A percentile compares a stretch with the other conserved stretches of the same genome.
These are phyloP conservation scores for Coniochaeta hoffmannii DNA, from an alignment of 2,329 filamentous ascomycete genomes.

Conservation along the genomic window DNA sequence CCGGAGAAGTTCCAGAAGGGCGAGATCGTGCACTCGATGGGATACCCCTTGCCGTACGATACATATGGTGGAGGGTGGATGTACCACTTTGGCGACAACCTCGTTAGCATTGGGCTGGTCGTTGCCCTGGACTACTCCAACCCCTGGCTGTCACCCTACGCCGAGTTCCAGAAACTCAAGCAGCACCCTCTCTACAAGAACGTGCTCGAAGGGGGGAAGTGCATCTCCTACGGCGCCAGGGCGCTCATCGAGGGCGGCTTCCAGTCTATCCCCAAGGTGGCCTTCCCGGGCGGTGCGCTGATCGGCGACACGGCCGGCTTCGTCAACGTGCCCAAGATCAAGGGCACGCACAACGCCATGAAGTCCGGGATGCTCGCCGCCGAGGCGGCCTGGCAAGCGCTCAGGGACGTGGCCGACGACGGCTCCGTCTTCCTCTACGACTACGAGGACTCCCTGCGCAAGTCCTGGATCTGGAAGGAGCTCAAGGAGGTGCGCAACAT, in stretches of 20 bases:
- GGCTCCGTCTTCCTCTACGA: constrained; percentile 86
- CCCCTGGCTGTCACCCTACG: constrained; percentile 91
- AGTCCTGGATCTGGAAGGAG: constrained; percentile 88
- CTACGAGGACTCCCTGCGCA: constrained; percentile 83
- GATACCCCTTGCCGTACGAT: constrained; percentile 79
- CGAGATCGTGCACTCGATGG: constrained; percentile 81
- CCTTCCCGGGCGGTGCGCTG: constrained; percentile 90
- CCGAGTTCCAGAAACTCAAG: constrained; percentile 98
- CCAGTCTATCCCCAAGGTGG: constrained; percentile 94
- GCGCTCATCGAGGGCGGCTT: constrained; percentile 92
- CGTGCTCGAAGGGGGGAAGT: constrained; percentile 92
- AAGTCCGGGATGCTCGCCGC: constrained; percentile 94
- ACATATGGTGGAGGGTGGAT: constrained; percentile 98
- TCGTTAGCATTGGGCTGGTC: constrained; percentile 86
- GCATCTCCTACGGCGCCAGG: constrained; percentile 90
- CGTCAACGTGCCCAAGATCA: constrained; percentile 96
- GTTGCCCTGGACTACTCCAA: constrained; percentile 94
- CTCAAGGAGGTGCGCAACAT: constrained; percentile 95
- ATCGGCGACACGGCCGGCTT: constrained; percentile 97
- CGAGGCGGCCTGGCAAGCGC: constrained; percentile 77
- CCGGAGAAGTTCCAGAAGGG: constrained; percentile 89
- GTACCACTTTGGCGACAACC: constrained; percentile 98
- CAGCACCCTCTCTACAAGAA: constrained; percentile 85
- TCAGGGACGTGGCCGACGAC: constrained; percentile 44
- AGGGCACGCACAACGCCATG: constrained; percentile 97